Base-by-base conservation (phyloP, 257 asterid genomes). In the Jaltomata sinuosa region DNA sequence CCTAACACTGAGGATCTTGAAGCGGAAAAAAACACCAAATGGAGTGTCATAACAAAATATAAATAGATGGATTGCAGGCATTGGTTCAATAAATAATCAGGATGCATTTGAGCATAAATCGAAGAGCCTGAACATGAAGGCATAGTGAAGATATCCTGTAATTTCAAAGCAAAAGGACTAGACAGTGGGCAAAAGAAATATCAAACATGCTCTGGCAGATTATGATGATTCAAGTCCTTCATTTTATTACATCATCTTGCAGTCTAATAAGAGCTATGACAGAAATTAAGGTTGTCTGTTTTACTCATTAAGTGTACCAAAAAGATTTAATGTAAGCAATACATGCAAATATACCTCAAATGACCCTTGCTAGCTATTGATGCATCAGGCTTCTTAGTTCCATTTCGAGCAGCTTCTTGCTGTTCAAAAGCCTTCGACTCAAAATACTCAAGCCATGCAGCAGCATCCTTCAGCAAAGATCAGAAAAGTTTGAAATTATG, bases 291-390 rank as follows among this genome's bases (percentile, higher is more conserved):
- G 82, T 49, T 2, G 62, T 77, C 19, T 77, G 22, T 27, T 27
- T 76, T 32, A 49, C 62, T 49, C 19, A 77, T 77, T 16, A 77
- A 77, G 29, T 47, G 29, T 47, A 27, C 42, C 40, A 82, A 85
- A 27, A 78, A 89, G 42, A 88, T 72, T 77, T 55, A 82, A 89
- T 89, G 82, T 76, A 83, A 72, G 84, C 84, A 84, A 84, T 78
- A 84, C 47, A 53, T 67, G 79, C 81, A 83, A 67, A 65, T 85
- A 79, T 93, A 97, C 99, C 99, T 97, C 87, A 97, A 94, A 85
- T 97, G 99, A 50, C 99, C 99, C 92, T 95, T 97, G 94, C 99
- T 94, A 83, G 99, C 98, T 84, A 97, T 97, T 67, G 99, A 92
- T 86, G 97, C 94, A 91, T 97, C 99, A 12, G 95, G 98, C 89